A percentile compares a stretch with the other conserved stretches of the same genome.
phyloP scores from a whole-genome alignment of 305 asterid genomes.

The Coffea humblotiana region DNA sequence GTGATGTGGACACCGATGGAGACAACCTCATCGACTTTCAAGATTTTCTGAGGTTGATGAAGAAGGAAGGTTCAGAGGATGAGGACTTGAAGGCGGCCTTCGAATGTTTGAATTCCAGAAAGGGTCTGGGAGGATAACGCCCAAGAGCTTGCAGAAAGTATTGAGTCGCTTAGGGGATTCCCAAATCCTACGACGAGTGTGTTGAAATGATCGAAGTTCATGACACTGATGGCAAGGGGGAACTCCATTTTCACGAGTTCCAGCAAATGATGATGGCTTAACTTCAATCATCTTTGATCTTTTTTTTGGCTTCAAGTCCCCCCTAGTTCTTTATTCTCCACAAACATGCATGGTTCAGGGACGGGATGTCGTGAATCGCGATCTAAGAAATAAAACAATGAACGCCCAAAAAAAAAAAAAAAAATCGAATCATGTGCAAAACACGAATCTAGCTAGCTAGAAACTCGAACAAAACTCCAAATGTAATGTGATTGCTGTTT shows the following conservation, averaged over 20 bases:
- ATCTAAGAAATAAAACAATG: too few species aligned
- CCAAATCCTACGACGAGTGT: slow-evolving; percentile 54
- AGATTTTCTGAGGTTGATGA: slow-evolving; percentile 46
- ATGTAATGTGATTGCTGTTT: background rate
- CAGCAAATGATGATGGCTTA: slow-evolving; percentile 49
- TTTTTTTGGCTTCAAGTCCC: too few species aligned
- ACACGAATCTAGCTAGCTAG: too few species aligned
- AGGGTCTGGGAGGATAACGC: slow-evolving; percentile 57
- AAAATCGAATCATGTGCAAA: too few species aligned
- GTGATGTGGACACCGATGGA: slow-evolving; percentile 40
- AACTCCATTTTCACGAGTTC: slow-evolving; percentile 46
- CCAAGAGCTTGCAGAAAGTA: slow-evolving; percentile 54
- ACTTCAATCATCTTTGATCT: background rate
- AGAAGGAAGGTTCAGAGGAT: slow-evolving; percentile 11
- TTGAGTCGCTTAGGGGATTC: slow-evolving; percentile 44
- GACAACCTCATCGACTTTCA: slow-evolving; percentile 38
- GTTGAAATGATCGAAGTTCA: slow-evolving; percentile 46
- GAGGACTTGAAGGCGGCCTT: slow-evolving; percentile 51
- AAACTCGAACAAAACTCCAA: too few species aligned
- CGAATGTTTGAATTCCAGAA: slow-evolving; percentile 46
- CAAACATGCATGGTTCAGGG: too few species aligned
- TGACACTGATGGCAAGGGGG: slow-evolving; percentile 63
- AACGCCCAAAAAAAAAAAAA: too few species aligned
- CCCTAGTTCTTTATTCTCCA: too few species aligned
- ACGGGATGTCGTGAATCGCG: too few species aligned